Base-by-base conservation (phyloP, 345 rosid species). In the Salix arbutifolia region DNA sequence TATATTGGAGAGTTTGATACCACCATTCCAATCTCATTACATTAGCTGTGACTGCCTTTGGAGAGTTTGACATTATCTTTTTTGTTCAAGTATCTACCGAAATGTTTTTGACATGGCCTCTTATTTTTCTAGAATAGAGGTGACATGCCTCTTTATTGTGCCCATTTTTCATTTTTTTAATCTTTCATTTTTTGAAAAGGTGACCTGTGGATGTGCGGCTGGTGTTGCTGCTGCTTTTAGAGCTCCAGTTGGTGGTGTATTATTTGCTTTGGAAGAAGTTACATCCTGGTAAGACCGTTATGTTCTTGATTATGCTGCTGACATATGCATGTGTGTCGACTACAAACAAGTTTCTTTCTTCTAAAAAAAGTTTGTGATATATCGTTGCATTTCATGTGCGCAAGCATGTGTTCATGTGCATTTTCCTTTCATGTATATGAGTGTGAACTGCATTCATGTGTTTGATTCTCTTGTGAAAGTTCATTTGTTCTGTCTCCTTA, bases 181-280 rank as follows among this genome's bases (percentile, higher is more conserved):
- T 87, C 74, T 84, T 84, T 84, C 64, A 88, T 87, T 74, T 84
- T 84, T 82, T 85, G 86, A 82, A 87, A 87, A 96, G 99, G 99
- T 96, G 76, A 93, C 99, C 58, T 96, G 99, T 87, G 99, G 99
- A 52, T 93, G 98, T 91, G 98, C 99, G 78, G 96, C 99, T 80
- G 98, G 99, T 79, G 98, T 95, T 78, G 93, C 98, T 79, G 99
- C 98, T 61, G 99, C 98, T 74, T 96, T 96, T 89, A 91, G 99
- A 91, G 97, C 99, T 84, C 98, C 97, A 5, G 97, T 96, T 84
- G 99, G 99, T n/a, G 99, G 99, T 69, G 98, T 96, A 74, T 83
- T 96, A 70, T 96, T 96, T 90, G 97, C 99, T 9, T 79, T 96
- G 80, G 99, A 96, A 84, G 99, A 96, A 88, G 98, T 92, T 80